These are phyloP conservation scores for Voacanga thouarsii DNA, from an alignment of 257 asterid species.

Conservation along the genomic window DNA sequence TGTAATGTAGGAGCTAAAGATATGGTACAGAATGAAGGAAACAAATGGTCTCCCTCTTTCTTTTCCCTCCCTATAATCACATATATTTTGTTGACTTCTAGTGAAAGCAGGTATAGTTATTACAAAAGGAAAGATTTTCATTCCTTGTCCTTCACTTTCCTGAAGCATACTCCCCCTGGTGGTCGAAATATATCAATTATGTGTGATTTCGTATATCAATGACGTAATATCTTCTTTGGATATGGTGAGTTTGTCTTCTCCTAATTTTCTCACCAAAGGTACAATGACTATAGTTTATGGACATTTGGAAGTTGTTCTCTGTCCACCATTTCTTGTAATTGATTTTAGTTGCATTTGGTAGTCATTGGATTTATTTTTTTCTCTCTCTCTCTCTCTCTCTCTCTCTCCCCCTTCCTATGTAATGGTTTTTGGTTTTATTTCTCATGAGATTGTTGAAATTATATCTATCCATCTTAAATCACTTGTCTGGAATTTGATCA, in stretches of 20 bases:
- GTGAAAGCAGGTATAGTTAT: neutral
- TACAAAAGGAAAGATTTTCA: neutral
- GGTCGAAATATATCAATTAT: neutral
- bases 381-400: neutral
- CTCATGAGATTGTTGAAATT: neutral
- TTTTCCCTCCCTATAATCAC: neutral
- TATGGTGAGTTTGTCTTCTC: neutral
- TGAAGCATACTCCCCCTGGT: neutral
- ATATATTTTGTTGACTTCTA: neutral
- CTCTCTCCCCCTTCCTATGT: neutral
- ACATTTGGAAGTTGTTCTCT: neutral
- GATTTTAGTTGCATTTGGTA: neutral
- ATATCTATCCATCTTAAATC: neutral
- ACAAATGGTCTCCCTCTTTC: neutral
- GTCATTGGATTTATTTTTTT: neutral
- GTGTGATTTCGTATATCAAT: neutral
- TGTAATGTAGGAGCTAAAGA: neutral
- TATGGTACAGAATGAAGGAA: neutral
- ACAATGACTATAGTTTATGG: neutral
- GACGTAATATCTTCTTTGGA: neutral
- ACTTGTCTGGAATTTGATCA: neutral
- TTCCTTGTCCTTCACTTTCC: neutral
- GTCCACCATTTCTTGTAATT: neutral
- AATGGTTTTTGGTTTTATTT: neutral
- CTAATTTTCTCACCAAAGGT: neutral